These are phyloP conservation scores for Oryza rufipogon DNA, from an alignment of 176 grass and related monocot genomes.

Conservation along the genomic window DNA sequence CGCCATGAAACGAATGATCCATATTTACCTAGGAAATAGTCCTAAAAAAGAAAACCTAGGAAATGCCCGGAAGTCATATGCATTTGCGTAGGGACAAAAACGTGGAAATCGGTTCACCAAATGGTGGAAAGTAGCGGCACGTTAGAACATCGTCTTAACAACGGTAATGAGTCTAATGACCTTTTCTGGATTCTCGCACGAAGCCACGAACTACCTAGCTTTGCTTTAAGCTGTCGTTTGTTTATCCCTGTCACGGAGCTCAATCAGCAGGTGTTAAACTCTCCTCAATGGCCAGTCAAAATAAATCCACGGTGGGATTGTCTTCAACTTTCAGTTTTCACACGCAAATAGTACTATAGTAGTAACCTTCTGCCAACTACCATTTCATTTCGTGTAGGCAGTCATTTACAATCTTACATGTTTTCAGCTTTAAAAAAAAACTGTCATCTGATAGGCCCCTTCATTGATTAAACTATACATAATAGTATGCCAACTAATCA, in stretches of 20 bases:
- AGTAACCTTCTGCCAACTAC: constrained; percentile 12
- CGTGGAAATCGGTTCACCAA: neutral
- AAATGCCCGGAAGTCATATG: neutral
- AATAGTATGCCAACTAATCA: too few species aligned
- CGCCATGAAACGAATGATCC: neutral
- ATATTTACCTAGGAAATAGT: neutral
- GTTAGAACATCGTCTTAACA: neutral
- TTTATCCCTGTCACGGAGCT: neutral
- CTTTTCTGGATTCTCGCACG: neutral
- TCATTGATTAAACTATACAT: neutral
- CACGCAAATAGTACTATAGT: neutral
- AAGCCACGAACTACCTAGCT: neutral
- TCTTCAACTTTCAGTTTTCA: neutral
- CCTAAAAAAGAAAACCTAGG: too few species aligned
- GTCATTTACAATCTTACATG: neutral
- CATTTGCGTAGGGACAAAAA: neutral
- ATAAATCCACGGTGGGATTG: neutral
- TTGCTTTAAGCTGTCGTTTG: neutral
- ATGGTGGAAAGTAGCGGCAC: neutral
- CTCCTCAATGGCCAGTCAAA: too few species aligned
- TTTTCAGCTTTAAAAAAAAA: too few species aligned
- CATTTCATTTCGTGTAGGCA: neutral
- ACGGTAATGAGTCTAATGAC: neutral
- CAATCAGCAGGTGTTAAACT: neutral
- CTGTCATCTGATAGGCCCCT: neutral